A percentile compares a stretch with the other conserved stretches of the same genome.
Evolutionary conservation across 768 basidiomycete genomes (phyloP).

Genomic region (Pluteus cervinus): DNA sequence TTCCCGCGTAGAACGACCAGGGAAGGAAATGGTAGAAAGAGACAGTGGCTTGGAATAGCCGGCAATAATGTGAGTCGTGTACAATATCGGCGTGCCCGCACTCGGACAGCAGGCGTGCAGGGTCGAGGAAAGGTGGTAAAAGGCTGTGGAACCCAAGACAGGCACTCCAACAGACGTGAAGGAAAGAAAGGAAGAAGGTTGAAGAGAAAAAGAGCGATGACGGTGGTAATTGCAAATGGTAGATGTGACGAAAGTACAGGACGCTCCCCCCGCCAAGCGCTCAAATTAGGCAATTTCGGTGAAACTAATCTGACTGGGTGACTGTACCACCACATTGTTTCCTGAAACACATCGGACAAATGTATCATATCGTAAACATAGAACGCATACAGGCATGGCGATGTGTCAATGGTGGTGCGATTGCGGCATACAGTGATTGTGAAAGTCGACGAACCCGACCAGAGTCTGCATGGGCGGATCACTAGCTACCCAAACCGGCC

Average conservation of each 20-base stretch:
- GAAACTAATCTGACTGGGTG: too few species aligned
- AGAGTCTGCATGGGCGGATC: too few species aligned
- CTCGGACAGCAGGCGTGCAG: too few species aligned
- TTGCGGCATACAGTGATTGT: not conserved
- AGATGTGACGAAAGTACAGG: conserved; percentile 7
- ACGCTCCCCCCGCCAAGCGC: conserved; percentile 18
- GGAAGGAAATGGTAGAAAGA: too few species aligned
- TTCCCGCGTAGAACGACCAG: too few species aligned
- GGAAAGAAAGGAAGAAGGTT: conserved; percentile 11
- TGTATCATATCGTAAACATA: not conserved
- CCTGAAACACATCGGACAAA: conserved; percentile 1
- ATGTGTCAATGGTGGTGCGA: not conserved
- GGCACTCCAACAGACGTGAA: too few species aligned
- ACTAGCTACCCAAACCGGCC: conserved; percentile 2
- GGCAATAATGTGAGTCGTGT: too few species aligned
- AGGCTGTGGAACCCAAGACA: too few species aligned
- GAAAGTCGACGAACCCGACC: too few species aligned
- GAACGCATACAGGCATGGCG: not conserved
- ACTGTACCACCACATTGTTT: conserved; percentile 1
- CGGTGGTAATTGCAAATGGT: conserved; percentile 8
- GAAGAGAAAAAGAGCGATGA: conserved; percentile 13
- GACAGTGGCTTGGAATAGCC: too few species aligned
- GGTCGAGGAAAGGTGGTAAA: too few species aligned
- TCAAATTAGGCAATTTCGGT: conserved; percentile 1
- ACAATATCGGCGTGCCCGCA: too few species aligned